Conservation (phyloP, 1,284 basidiomycete genomes). For the Cerioporus squamosus region DNA sequence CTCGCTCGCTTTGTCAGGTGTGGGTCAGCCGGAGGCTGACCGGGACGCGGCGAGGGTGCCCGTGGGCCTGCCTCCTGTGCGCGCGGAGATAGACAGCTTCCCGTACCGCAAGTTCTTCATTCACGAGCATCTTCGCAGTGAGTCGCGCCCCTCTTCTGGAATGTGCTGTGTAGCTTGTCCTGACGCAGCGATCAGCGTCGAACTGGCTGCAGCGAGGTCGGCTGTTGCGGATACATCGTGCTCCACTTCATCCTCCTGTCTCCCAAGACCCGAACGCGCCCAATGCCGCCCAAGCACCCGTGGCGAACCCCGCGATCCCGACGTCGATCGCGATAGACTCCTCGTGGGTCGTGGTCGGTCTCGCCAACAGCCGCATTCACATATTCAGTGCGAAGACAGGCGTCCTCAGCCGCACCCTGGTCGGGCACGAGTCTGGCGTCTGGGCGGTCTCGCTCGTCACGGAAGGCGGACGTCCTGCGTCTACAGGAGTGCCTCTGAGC, state of each 20-base stretch:
- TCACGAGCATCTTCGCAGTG: constrained; percentile 76
- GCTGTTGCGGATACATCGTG: constrained; percentile 75
- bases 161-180: background rate
- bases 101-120: constrained; percentile 80
- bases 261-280: constrained; percentile 20
- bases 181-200: constrained; percentile 51
- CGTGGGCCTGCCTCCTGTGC: constrained; percentile 6
- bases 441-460: constrained; percentile 87
- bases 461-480: constrained; percentile 32
- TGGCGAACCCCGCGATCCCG: constrained; percentile 40
- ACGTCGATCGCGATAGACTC: constrained; percentile 87
- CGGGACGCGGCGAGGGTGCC: too few relatives aligned
- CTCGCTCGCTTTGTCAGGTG: background rate
- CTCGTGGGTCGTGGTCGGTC: constrained; percentile 88
- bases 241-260: constrained; percentile 41
- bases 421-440: constrained; percentile 89
- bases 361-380: constrained; percentile 88
- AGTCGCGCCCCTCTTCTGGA: constrained; percentile 30
- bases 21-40: background rate
- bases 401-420: constrained; percentile 75
- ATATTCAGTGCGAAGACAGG: constrained; percentile 87
- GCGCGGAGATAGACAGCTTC: constrained; percentile 34
- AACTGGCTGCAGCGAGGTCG: constrained; percentile 89
- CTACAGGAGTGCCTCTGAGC: constrained; percentile 9
- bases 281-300: constrained; percentile 10